phyloP scores from a whole-genome alignment of 176 grass and related monocot species.

The Dactylis glomerata region DNA sequence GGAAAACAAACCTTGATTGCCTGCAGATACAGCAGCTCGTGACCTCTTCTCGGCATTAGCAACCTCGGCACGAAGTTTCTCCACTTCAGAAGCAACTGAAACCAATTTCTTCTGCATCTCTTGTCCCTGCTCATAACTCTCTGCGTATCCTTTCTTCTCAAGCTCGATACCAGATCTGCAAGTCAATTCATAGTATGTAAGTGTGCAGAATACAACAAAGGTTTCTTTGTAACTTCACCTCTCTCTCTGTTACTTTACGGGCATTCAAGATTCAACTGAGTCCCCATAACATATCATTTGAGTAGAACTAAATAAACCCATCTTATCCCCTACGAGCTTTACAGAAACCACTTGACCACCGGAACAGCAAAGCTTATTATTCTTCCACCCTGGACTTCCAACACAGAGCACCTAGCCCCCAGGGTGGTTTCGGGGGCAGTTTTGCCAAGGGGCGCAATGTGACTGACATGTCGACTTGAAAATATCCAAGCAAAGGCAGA shows the following conservation, averaged over 20 bases:
- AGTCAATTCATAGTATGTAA: conserved; percentile 8
- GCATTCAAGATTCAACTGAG: background rate
- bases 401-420: background rate
- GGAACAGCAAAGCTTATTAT: background rate
- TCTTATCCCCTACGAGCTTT: background rate
- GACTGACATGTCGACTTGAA: background rate
- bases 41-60: conserved; percentile 66
- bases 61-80: conserved; percentile 72
- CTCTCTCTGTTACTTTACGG: background rate
- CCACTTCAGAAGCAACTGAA: conserved; percentile 82
- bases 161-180: conserved; percentile 68
- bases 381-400: background rate
- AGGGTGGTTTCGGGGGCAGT: background rate
- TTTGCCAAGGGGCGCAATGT: background rate
- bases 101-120: conserved; percentile 87
- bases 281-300: background rate
- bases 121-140: conserved; percentile 79
- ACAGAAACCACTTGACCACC: background rate
- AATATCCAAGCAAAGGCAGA: background rate
- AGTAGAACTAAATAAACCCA: conserved; percentile 8
- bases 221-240: background rate
- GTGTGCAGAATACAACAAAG: conserved; percentile 11
- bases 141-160: conserved; percentile 89
- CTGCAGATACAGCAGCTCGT: conserved; percentile 37
- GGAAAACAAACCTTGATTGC: conserved; percentile 55